phyloP scores from a whole-genome alignment of 2,329 filamentous ascomycete genomes.

The Macrophomina tecta region DNA sequence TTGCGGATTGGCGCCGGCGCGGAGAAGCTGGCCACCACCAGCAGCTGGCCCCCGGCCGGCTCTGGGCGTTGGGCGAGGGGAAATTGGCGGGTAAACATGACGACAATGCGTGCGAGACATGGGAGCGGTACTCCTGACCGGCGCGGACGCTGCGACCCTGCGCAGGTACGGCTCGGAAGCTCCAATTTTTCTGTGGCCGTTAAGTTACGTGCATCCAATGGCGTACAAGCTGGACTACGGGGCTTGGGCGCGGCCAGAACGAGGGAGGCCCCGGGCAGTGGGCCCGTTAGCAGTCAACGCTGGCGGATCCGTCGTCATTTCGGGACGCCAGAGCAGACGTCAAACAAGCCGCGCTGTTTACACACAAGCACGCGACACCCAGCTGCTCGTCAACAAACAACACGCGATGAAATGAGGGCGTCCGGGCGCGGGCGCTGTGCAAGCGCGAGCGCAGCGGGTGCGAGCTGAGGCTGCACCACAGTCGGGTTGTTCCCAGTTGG shows the following conservation, averaged over 20 bases:
- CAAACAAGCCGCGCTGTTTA: slow-evolving; percentile 22
- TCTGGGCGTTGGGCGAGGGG: slow-evolving; percentile 1
- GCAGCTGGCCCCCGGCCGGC: not conserved
- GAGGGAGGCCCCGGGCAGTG: slow-evolving; percentile 1
- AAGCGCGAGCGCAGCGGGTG: slow-evolving; percentile 9
- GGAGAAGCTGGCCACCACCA: slow-evolving; percentile 20
- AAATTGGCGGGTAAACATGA: slow-evolving; percentile 8
- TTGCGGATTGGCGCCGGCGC: slow-evolving; percentile 19
- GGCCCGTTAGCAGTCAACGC: slow-evolving; percentile 13
- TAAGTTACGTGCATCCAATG: slow-evolving; percentile 18
- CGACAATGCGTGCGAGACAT: slow-evolving; percentile 17
- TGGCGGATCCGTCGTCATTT: slow-evolving; percentile 18
- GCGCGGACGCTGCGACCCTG: slow-evolving; percentile 6
- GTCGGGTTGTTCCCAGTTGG: slow-evolving; percentile 21
- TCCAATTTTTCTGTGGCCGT: slow-evolving; percentile 23
- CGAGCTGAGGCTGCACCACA: slow-evolving; percentile 19
- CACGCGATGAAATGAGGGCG: slow-evolving; percentile 7
- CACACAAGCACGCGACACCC: slow-evolving; percentile 11
- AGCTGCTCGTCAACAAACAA: slow-evolving; percentile 5
- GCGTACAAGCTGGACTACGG: slow-evolving; percentile 15
- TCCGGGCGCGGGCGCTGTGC: slow-evolving; percentile 2
- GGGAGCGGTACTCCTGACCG: slow-evolving; percentile 7
- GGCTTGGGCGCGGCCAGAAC: slow-evolving; percentile 17
- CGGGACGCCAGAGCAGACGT: slow-evolving; percentile 15
- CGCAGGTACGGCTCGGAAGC: slow-evolving; percentile 21